Evolutionary conservation across 306 rosid genomes (phyloP).

Genomic region (Potentilla sterilis): DNA sequence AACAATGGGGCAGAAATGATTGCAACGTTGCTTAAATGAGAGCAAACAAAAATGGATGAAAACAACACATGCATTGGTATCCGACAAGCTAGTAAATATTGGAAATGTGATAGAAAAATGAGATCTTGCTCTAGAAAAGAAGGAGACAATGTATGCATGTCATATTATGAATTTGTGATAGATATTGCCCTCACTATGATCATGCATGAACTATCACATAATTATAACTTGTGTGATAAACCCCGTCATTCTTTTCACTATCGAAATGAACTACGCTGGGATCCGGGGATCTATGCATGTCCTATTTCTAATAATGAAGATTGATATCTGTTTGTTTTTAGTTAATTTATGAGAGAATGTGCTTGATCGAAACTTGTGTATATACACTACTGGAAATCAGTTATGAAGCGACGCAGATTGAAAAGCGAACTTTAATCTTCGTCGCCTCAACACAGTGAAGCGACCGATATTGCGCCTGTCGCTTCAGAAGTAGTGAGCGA

Average conservation of each 20-base stretch:
- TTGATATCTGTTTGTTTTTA: neutral
- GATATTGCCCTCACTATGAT: neutral
- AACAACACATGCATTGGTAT: slow-evolving; percentile 16
- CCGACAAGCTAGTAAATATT: slow-evolving; percentile 24
- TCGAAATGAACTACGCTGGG: neutral
- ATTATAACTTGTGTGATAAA: slow-evolving; percentile 10
- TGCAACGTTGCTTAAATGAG: neutral
- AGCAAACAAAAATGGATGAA: slow-evolving; percentile 11
- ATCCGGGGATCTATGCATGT: too few species aligned
- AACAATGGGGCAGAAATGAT: neutral
- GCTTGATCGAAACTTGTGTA: slow-evolving; percentile 31
- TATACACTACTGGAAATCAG: too few species aligned
- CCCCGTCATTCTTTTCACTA: neutral
- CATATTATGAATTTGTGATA: neutral
- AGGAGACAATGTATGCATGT: neutral
- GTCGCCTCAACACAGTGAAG: too few species aligned
- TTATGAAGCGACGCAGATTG: too few species aligned
- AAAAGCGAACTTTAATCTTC: too few species aligned
- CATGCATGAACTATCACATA: slow-evolving; percentile 16
- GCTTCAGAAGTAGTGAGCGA: too few species aligned
- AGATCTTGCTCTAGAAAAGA: slow-evolving; percentile 2
- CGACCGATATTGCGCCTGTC: too few species aligned
- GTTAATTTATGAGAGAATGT: slow-evolving; percentile 2
- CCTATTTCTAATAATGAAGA: too few species aligned
- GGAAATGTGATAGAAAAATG: slow-evolving; percentile 21